Evolutionary conservation across 768 basidiomycete species (phyloP), one percentile per base, ranked within the genome.

Genomic region (Rhodotorula graminis): DNA sequence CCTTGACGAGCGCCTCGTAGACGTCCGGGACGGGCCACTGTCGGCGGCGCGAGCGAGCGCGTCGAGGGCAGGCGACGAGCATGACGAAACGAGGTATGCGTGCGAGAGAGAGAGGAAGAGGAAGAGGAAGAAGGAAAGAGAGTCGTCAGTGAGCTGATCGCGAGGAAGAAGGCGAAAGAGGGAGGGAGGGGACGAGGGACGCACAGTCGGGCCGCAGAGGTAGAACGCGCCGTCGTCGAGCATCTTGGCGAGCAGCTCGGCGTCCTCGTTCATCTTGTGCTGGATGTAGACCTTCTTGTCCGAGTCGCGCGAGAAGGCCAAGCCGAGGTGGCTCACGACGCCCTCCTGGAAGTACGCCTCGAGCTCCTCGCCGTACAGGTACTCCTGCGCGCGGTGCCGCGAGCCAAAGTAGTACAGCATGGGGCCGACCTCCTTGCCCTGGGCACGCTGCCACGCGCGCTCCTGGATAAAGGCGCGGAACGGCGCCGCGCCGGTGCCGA

Each of bases 381-480:
- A 99, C 80, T 99, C 96, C 78, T 93, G 88, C 42, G 90, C 89
- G 81, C 91, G 91, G 81, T 97, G 90, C 68, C 96, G 91, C 69
- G 95, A 93, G 67, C 96, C 96, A 80, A 99, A 99, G 85, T 99
- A 99, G 84, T 99, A 98, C 80, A 97, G 89, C 18, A 92, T 86
- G 4, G 95, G 95, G 0, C 96, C 96, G 70, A 96, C 87, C 63
- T 89, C 85, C 75, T 89, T 83, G 40, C 90, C 89, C 79, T 91
- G 88, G 44, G 87, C 82, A 44, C 86, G 84, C 68, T 93, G 88
- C 86, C 85, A 87, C 14, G 92, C 93, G 69, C 95, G 89, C 82
- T 99, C 88, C 81, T 99, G 96, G 72, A 97, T 87, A 86, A 98
- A 99, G 14, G 96, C 96, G 69, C 96, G 92, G 90, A 99, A 99